Percentiles rank a stretch among this genome's conserved stretches.
phyloP scores from a whole-genome alignment of 2,329 filamentous ascomycete genomes.

The Colletotrichum echinochloae region DNA sequence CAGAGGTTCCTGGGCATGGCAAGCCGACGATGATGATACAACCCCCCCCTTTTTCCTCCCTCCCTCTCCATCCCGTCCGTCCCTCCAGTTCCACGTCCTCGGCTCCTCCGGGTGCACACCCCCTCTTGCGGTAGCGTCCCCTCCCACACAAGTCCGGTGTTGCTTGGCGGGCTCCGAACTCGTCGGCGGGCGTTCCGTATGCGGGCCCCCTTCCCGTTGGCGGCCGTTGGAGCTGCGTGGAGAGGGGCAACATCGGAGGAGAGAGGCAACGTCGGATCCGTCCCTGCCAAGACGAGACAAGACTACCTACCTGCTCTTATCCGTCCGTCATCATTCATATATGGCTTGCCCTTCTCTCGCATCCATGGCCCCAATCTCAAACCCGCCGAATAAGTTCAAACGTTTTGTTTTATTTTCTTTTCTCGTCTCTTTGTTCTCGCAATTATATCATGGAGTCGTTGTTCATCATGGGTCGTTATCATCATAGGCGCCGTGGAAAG shows the following conservation, averaged over 20 bases:
- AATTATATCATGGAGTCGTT: slow-evolving; percentile 24
- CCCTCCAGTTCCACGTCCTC: slow-evolving; percentile 12
- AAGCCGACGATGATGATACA: background rate
- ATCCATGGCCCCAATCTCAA: background rate
- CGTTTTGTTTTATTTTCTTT: slow-evolving; percentile 5
- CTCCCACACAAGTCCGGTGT: slow-evolving; percentile 5
- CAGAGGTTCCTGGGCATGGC: background rate
- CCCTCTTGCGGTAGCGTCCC: background rate
- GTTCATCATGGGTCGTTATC: slow-evolving; percentile 29
- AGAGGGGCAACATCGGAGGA: background rate
- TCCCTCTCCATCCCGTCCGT: background rate
- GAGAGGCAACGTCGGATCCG: background rate
- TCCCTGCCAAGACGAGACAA: background rate
- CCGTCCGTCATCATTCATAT: background rate
- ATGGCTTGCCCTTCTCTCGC: background rate
- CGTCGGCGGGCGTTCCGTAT: background rate
- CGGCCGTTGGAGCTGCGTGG: no score
- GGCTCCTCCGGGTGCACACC: slow-evolving; percentile 24
- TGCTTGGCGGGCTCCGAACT: slow-evolving; percentile 11
- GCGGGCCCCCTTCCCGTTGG: background rate
- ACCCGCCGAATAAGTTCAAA: background rate
- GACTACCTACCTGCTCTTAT: background rate
- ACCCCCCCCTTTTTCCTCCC: background rate
- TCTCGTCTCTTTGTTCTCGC: slow-evolving; percentile 3
- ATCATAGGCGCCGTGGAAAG: slow-evolving; percentile 21